Conservation (phyloP, 257 asterid genomes). For the Rauvolfia tetraphylla region DNA sequence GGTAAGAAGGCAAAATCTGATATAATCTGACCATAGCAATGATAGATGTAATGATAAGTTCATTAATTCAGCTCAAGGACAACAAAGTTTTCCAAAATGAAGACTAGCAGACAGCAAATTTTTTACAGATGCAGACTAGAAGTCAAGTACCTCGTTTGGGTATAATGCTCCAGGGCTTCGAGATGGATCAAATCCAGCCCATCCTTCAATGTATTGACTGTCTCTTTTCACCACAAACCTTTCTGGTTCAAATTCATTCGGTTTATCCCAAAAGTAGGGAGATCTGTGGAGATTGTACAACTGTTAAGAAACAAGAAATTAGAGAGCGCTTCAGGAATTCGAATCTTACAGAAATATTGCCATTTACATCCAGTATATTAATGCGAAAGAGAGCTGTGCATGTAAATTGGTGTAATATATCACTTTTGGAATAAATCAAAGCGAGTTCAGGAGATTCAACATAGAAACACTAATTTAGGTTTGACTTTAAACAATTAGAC, state of each 20-base stretch:
- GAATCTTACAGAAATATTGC: not conserved
- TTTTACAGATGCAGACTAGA: no score
- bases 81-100: not conserved
- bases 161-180: slow-evolving; percentile 95
- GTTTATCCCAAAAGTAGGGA: slow-evolving; percentile 86
- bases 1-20: slow-evolving; percentile 95
- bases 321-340: not conserved
- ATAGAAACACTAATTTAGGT: not conserved
- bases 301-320: slow-evolving; percentile 31
- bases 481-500: not conserved
- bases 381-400: not conserved
- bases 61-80: not conserved
- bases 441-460: not conserved
- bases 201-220: slow-evolving; percentile 64
- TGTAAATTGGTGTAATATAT: not conserved
- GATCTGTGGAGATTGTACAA: slow-evolving; percentile 96
- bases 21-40: slow-evolving; percentile 43
- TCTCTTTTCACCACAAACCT: slow-evolving; percentile 58
- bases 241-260: slow-evolving; percentile 88
- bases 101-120: not conserved
- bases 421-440: not conserved
- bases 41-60: not conserved
- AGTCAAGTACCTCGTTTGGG: slow-evolving; percentile 73
- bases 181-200: slow-evolving; percentile 95
- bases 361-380: not conserved